Evolutionary conservation across 495 filamentous ascomycete genomes (phyloP).

Genomic region (Echria macrotheca): DNA sequence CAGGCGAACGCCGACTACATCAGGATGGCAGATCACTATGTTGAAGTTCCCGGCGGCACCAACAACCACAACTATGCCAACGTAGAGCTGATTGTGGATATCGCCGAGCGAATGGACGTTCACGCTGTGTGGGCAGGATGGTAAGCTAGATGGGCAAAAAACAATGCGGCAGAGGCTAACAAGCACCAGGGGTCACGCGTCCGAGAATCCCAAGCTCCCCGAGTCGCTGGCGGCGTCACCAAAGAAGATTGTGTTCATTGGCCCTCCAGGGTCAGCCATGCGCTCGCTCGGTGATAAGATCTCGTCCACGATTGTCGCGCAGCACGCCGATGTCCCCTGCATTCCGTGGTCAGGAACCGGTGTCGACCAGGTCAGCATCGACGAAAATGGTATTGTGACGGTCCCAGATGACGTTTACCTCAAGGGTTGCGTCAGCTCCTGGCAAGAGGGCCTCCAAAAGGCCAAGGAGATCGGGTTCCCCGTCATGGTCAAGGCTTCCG

Average conservation of each 20-base stretch:
- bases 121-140: slow-evolving; percentile 99
- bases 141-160: slow-evolving; percentile 42
- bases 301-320: slow-evolving; percentile 97
- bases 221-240: slow-evolving; percentile 92
- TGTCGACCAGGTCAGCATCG: slow-evolving; percentile 73
- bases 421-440: slow-evolving; percentile 82
- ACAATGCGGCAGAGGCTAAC: background rate
- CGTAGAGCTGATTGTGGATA: slow-evolving; percentile 97
- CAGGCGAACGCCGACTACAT: slow-evolving; percentile 98
- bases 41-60: slow-evolving; percentile 97
- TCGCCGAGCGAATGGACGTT: slow-evolving; percentile 97
- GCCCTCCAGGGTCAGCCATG: slow-evolving; percentile 96
- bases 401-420: slow-evolving; percentile 82
- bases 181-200: slow-evolving; percentile 79
- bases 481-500: slow-evolving; percentile 99
- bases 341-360: slow-evolving; percentile 98
- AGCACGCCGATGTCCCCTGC: slow-evolving; percentile 94
- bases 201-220: slow-evolving; percentile 95
- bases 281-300: slow-evolving; percentile 99
- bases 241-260: slow-evolving; percentile 98
- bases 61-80: slow-evolving; percentile 99
- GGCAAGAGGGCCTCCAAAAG: slow-evolving; percentile 81
- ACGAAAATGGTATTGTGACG: slow-evolving; percentile 82
- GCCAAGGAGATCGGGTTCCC: slow-evolving; percentile 93
- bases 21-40: slow-evolving; percentile 98